Base-by-base conservation (phyloP, 768 basidiomycete genomes). In the Serendipita indica region DNA sequence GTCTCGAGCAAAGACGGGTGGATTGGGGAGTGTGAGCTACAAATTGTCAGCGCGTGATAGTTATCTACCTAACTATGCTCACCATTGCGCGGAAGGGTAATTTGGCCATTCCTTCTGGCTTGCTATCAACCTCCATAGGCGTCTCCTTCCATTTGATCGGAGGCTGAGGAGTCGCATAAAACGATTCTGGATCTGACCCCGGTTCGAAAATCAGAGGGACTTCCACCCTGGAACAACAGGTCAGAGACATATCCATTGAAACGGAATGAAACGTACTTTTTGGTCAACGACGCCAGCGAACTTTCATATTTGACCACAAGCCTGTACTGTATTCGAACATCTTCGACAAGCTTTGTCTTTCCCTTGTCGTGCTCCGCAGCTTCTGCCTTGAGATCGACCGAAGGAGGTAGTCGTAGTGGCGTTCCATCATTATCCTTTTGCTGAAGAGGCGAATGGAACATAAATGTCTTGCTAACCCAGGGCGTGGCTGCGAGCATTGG, bases 151-250 rank as follows among this genome's bases (percentile, higher is more conserved):
- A 46, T 27, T 46, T 46, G 45, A 46, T 46, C 12, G 45, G 45
- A n/a, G 45, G 45, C 45, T 46, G 45, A 46, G 45, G 45, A 20
- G 45, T 25, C 22, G 45, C 13, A 46, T 46, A 46, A 27, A 46
- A 46, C 12, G 45, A 46, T 13, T 46, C 45, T 16, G 45, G 45
- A 46, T 46, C 45, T 13, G 45, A 46, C 12, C 45, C 45, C 12
- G 45, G 45, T 27, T 46, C 45, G 45, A 46, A 46, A 46, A 46
- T 46, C 13, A 46, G 12, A n/a, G 45, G 45, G 12, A 46, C 45
- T 16, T 46, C 45, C 25, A 46, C 13, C 12, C 45, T 46, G 25
- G 16, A 12, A 12, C 25, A 27, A 2, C 1, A 46, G 2, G 12
- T 27, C 12, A 27, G 12, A 2, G 13, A 12, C 12, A 27, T 46